phyloP scores from a whole-genome alignment of 306 rosid genomes.

The Rosa rugosa region DNA sequence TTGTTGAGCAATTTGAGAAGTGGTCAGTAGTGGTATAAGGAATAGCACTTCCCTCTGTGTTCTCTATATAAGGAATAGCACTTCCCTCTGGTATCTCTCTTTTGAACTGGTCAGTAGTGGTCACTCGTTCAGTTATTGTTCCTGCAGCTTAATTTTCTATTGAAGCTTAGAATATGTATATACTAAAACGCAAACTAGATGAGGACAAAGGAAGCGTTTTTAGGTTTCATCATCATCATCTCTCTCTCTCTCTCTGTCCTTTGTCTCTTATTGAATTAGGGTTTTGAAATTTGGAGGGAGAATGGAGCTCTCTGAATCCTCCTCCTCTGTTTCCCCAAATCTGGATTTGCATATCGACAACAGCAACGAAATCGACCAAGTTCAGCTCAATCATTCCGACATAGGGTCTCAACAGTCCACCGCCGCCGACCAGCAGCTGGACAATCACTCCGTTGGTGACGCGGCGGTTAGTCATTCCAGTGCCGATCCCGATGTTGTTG shows the following conservation, averaged over 20 bases:
- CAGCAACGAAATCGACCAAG: background rate
- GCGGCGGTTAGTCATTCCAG: background rate
- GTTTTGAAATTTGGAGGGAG: conserved; percentile 93
- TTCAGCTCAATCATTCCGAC: background rate
- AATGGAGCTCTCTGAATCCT: conserved; percentile 66
- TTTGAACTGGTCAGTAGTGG: too few species aligned
- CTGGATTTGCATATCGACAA: background rate
- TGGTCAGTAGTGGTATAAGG: too few species aligned
- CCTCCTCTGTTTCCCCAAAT: conserved; percentile 22
- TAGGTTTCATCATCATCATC: background rate
- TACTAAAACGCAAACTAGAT: too few species aligned
- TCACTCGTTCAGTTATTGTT: too few species aligned
- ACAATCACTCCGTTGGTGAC: conserved; percentile 3
- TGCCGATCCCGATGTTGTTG: conserved; percentile 42
- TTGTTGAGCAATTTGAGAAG: too few species aligned
- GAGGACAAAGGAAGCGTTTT: too few species aligned
- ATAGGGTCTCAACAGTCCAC: conserved; percentile 3
- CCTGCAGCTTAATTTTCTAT: too few species aligned
- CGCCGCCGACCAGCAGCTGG: background rate
- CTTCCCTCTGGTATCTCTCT: too few species aligned
- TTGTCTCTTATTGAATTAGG: conserved; percentile 44
- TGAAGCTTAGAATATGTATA: too few species aligned
- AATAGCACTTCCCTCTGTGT: too few species aligned
- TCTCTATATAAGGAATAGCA: too few species aligned
- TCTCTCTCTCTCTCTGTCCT: background rate